A percentile compares a stretch with the other conserved stretches of the same genome.
Conservation (phyloP, 148 eudicot genomes). For the Vaccinium corymbosum region DNA sequence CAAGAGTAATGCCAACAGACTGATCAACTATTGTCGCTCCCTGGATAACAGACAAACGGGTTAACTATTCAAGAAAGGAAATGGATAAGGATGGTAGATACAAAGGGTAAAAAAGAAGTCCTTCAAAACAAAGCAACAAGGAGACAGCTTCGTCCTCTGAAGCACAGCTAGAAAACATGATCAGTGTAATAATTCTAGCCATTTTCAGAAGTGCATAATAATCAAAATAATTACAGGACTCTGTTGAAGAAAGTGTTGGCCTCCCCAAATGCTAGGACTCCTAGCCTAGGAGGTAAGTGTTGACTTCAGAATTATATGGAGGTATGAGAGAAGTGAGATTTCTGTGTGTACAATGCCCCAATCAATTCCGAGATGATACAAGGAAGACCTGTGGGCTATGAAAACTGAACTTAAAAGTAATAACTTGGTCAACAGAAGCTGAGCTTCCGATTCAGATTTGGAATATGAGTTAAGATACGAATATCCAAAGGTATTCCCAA, state of each 20-base stretch:
- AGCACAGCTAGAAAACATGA: background rate
- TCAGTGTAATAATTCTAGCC: background rate
- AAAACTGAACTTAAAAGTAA: background rate
- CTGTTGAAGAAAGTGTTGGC: background rate
- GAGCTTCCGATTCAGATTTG: background rate
- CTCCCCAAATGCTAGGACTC: background rate
- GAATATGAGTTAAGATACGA: background rate
- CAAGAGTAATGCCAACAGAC: slow-evolving; percentile 69
- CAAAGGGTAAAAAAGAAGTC: background rate
- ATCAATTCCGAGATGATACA: background rate
- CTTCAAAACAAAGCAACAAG: slow-evolving; percentile 9
- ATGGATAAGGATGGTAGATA: background rate
- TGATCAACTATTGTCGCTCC: slow-evolving; percentile 96
- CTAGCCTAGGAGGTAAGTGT: background rate
- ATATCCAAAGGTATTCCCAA: background rate
- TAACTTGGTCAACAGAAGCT: background rate
- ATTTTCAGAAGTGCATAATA: background rate
- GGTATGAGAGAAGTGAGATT: background rate
- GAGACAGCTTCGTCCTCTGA: background rate
- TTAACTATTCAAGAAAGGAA: background rate
- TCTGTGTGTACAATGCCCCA: background rate
- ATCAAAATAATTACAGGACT: background rate
- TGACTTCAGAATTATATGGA: background rate
- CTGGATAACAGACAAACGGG: slow-evolving; percentile 34
- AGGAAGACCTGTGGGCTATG: background rate